phyloP scores from a whole-genome alignment of 805 yeast genomes.

The Ogataea neopini region DNA sequence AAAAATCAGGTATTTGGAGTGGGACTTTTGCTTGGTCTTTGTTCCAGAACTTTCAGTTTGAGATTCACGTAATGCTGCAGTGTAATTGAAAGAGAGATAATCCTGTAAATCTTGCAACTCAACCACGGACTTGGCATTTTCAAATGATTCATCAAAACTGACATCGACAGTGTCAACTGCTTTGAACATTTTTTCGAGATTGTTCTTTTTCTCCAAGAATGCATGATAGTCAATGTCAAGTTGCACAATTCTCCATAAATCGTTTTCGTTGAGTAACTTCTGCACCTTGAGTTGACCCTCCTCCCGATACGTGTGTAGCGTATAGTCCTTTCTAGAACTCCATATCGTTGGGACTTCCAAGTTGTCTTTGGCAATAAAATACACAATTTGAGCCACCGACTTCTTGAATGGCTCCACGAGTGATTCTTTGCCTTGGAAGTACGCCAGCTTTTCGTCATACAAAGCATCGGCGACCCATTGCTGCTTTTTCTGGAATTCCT shows the following conservation, averaged over 20 bases:
- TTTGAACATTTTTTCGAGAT: conserved; percentile 55
- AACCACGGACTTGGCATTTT: conserved; percentile 60
- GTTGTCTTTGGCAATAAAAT: conserved; percentile 70
- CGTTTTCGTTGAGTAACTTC: conserved; percentile 71
- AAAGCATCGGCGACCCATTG: conserved; percentile 77
- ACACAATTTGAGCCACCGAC: conserved; percentile 71
- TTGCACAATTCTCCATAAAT: conserved; percentile 87
- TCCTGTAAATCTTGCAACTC: conserved; percentile 88
- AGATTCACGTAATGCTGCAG: conserved; percentile 55
- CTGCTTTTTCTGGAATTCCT: conserved; percentile 71
- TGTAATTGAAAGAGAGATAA: conserved; percentile 71
- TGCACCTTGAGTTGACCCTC: conserved; percentile 47
- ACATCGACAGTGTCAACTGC: conserved; percentile 59
- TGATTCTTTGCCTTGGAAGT: conserved; percentile 37
- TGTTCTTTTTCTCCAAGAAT: conserved; percentile 66
- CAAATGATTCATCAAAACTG: conserved; percentile 55
- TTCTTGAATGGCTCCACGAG: conserved; percentile 55
- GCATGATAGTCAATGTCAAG: conserved; percentile 89
- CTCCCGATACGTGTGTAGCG: conserved; percentile 52
- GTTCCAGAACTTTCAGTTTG: conserved; percentile 22
- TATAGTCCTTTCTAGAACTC: conserved; percentile 91
- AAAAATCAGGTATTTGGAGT: conserved; percentile 59
- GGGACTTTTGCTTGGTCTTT: conserved; percentile 44
- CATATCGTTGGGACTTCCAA: conserved; percentile 94
- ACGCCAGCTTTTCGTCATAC: conserved; percentile 52